Evolutionary conservation across 805 yeast species (phyloP).

Genomic region (Metschnikowia colocasiae): DNA sequence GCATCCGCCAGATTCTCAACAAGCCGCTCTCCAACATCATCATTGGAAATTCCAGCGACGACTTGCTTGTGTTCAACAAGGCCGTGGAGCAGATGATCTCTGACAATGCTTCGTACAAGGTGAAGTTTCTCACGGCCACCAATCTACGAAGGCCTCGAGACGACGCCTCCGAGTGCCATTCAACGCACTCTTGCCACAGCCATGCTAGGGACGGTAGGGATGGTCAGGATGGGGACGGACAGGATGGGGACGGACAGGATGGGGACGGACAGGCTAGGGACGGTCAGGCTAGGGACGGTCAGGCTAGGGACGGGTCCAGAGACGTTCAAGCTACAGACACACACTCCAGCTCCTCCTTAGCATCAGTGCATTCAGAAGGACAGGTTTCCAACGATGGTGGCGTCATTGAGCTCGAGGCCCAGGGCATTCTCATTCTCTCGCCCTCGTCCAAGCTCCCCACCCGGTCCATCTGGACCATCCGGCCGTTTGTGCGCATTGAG

Average conservation of each 20-base stretch:
- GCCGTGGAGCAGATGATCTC: constrained; percentile 67
- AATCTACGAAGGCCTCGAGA: constrained; percentile 18
- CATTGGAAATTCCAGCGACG: constrained; percentile 57
- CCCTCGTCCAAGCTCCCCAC: constrained; percentile 53
- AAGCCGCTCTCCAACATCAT: constrained; percentile 62
- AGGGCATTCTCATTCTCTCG: constrained; percentile 81
- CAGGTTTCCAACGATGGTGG: constrained; percentile 53
- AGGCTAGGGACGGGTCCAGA: too few relatives aligned
- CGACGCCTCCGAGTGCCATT: not conserved
- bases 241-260: too few relatives aligned
- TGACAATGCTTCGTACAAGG: constrained; percentile 76
- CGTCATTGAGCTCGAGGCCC: constrained; percentile 80
- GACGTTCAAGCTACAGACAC: too few relatives aligned
- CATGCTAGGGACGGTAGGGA: too few relatives aligned
- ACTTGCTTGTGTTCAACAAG: constrained; percentile 60
- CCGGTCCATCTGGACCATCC: constrained; percentile 91
- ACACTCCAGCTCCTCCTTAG: not conserved
- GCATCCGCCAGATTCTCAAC: constrained; percentile 48
- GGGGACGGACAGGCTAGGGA: too few relatives aligned
- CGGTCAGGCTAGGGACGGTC: too few relatives aligned
- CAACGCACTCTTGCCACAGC: too few relatives aligned
- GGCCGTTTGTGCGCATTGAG: constrained; percentile 66
- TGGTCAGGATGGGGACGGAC: too few relatives aligned
- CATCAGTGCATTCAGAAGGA: constrained; percentile 16
- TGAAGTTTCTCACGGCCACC: constrained; percentile 61